These are phyloP conservation scores for Linum usitatissimum DNA, from an alignment of 345 rosid species.

Conservation along the genomic window DNA sequence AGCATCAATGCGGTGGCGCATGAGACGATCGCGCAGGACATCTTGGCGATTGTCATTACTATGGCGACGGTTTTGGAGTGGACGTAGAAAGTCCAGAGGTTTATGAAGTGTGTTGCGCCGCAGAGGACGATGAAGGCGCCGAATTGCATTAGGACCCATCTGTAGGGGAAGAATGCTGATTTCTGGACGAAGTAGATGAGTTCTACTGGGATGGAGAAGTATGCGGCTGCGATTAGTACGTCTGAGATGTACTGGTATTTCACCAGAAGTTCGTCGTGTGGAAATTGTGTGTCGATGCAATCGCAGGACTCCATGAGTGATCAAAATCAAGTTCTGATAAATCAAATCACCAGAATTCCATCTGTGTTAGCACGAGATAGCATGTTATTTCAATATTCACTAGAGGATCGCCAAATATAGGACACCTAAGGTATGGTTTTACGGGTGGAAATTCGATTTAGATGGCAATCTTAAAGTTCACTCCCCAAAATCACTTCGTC, in stretches of 20 bases:
- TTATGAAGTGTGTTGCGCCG: conserved; percentile 90
- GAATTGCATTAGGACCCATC: conserved; percentile 96
- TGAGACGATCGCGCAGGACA: conserved; percentile 78
- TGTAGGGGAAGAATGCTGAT: conserved; percentile 82
- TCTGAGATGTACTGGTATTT: conserved; percentile 92
- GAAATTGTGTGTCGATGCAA: conserved; percentile 62
- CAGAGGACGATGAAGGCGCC: conserved; percentile 92
- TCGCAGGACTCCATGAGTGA: conserved; percentile 62
- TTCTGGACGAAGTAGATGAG: conserved; percentile 81
- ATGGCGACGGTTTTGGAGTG: conserved; percentile 76
- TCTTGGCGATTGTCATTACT: conserved; percentile 72
- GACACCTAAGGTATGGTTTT: too few species aligned
- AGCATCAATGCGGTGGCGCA: conserved; percentile 83
- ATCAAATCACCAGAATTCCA: too few species aligned
- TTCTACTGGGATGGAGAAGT: conserved; percentile 88
- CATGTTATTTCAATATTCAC: too few species aligned
- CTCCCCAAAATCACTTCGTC: too few species aligned
- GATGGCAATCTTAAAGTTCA: too few species aligned
- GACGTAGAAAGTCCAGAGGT: conserved; percentile 69
- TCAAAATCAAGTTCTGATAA: too few species aligned
- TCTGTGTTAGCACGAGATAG: too few species aligned
- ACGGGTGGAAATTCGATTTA: too few species aligned
- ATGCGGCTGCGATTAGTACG: conserved; percentile 74
- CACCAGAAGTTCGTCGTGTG: conserved; percentile 65
- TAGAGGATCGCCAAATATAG: too few species aligned